Conservation (phyloP, 2,329 filamentous ascomycete genomes). For the Atkinsonella texensis region DNA sequence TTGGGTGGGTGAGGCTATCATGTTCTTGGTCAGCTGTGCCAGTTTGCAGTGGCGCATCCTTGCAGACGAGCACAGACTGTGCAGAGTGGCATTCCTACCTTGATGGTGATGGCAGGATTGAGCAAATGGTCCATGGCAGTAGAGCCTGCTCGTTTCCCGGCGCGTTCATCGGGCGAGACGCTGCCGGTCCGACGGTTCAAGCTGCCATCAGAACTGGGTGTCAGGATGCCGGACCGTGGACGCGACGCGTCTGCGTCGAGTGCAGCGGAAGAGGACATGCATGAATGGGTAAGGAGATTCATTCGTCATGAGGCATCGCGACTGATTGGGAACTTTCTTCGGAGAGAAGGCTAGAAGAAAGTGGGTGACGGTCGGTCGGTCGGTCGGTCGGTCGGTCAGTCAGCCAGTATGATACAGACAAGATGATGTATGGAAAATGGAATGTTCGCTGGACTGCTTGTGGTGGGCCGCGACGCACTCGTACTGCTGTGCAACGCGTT, state of each 20-base stretch:
- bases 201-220: constrained; percentile 27
- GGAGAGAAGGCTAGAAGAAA: neutral
- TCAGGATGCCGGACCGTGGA: constrained; percentile 29
- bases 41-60: neutral
- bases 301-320: constrained; percentile 5
- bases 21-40: constrained; percentile 10
- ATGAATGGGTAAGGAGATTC: constrained; percentile 13
- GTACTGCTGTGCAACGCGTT: neutral
- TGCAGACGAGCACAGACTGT: neutral
- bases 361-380: neutral
- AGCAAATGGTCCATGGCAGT: constrained; percentile 39
- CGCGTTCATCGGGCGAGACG: constrained; percentile 17
- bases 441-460: neutral
- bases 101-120: constrained; percentile 38
- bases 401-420: neutral
- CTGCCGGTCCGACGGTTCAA: constrained; percentile 22
- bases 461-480: neutral
- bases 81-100: constrained; percentile 22
- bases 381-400: no score
- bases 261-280: constrained; percentile 24
- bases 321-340: neutral
- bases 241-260: constrained; percentile 37
- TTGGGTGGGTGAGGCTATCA: constrained; percentile 43
- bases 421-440: neutral
- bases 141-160: constrained; percentile 25